Conservation (phyloP, 2,329 filamentous ascomycete genomes). For the Cytospora paraplurivora region DNA sequence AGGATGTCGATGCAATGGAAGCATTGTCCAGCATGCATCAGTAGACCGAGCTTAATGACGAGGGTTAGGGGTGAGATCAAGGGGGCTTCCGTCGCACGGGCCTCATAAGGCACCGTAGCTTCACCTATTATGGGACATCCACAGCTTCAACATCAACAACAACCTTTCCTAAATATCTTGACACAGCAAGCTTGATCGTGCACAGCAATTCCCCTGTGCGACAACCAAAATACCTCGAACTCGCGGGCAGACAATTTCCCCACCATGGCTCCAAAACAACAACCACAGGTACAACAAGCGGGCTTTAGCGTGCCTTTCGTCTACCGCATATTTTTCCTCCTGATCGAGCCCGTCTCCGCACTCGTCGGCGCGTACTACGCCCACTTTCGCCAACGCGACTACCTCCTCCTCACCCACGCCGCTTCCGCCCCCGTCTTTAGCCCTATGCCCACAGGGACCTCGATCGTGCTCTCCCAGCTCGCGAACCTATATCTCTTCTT, state of each 20-base stretch:
- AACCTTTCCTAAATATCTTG: too few species aligned
- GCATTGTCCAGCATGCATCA: too few species aligned
- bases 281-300: constrained; percentile 6
- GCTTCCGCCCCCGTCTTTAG: constrained; percentile 48
- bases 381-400: constrained; percentile 53
- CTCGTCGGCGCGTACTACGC: constrained; percentile 55
- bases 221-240: background rate
- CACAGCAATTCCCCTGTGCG: background rate
- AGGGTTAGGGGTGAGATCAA: too few species aligned
- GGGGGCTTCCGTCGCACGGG: too few species aligned
- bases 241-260: background rate
- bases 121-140: too few species aligned
- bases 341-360: constrained; percentile 64
- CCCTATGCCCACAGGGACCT: constrained; percentile 59
- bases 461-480: constrained; percentile 71
- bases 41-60: too few species aligned
- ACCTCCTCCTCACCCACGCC: constrained; percentile 66
- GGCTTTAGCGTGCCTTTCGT: constrained; percentile 56
- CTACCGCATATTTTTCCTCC: constrained; percentile 75
- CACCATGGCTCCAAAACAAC: constrained; percentile 15
- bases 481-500: constrained; percentile 79
- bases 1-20: too few species aligned
- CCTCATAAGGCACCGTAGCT: too few species aligned
- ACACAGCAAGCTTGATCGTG: too few species aligned
- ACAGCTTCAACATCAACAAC: background rate